Conservation (phyloP, 768 basidiomycete species). For the Clavulina sp. region DNA sequence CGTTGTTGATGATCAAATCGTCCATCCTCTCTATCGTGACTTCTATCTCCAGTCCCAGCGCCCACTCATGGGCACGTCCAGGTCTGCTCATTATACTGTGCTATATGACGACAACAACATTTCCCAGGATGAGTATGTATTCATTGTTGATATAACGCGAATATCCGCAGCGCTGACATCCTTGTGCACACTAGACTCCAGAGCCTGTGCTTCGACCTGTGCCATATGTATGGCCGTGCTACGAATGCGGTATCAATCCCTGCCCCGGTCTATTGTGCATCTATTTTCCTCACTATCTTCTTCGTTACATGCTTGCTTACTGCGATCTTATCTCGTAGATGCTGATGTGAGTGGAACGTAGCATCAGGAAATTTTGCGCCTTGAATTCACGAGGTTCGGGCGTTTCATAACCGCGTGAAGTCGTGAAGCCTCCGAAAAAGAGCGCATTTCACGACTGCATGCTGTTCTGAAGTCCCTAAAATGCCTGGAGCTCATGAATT, state of each 20-base stretch:
- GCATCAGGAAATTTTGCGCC: neutral
- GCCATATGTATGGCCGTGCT: constrained; percentile 35
- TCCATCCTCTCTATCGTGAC: constrained; percentile 25
- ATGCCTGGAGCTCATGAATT: too few relatives aligned
- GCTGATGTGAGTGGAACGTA: neutral
- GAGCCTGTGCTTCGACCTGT: constrained; percentile 31
- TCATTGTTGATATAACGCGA: neutral
- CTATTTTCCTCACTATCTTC: neutral
- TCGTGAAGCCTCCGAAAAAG: too few relatives aligned
- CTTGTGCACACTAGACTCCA: constrained; percentile 24
- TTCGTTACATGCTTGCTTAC: neutral
- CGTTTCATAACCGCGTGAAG: too few relatives aligned
- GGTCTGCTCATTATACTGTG: constrained; percentile 41
- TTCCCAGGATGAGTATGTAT: constrained; percentile 16
- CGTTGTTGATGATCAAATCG: neutral
- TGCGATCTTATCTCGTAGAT: neutral
- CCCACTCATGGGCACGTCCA: constrained; percentile 34
- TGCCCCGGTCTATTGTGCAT: constrained; percentile 26
- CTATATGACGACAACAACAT: constrained; percentile 24
- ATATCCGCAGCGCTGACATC: neutral
- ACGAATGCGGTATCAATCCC: constrained; percentile 43
- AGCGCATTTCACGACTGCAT: neutral
- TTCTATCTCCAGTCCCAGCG: constrained; percentile 42
- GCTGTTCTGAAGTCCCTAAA: too few relatives aligned
- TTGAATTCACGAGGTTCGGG: too few relatives aligned